A percentile compares a stretch with the other conserved stretches of the same genome.
These are phyloP conservation scores for Anastatica hierochuntica DNA, from an alignment of 345 rosid genomes.

Conservation along the genomic window DNA sequence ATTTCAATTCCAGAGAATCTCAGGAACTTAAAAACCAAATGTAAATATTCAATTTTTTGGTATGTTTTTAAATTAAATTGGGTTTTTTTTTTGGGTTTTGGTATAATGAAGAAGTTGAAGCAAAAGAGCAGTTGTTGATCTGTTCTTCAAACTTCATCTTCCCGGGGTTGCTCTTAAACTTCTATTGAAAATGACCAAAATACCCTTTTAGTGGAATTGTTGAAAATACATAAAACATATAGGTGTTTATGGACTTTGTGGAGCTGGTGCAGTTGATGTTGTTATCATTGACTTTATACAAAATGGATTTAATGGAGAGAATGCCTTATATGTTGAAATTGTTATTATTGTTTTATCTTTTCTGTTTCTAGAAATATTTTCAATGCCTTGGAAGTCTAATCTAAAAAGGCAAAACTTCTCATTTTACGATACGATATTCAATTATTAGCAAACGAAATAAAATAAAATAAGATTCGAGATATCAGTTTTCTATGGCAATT, in stretches of 20 bases:
- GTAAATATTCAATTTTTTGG: too few species aligned
- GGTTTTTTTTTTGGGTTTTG: constrained; percentile 22
- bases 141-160: constrained; percentile 20
- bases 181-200: neutral
- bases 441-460: constrained; percentile 1
- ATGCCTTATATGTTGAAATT: too few species aligned
- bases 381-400: neutral
- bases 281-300: constrained; percentile 18
- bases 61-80: neutral
- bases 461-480: too few species aligned
- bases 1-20: too few species aligned
- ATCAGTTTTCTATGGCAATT: constrained; percentile 2
- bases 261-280: constrained; percentile 22
- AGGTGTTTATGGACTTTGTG: neutral
- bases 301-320: too few species aligned
- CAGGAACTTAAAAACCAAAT: too few species aligned
- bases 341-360: too few species aligned
- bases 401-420: neutral
- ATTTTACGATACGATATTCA: constrained; percentile 3
- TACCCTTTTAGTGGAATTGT: neutral
- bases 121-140: constrained; percentile 26
- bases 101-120: constrained; percentile 12
- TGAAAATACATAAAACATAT: too few species aligned
- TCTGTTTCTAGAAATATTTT: neutral
- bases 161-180: too few species aligned